A percentile compares a stretch with the other conserved stretches of the same genome.
phyloP scores from a whole-genome alignment of 805 yeast genomes.

The Candida xyloterini region DNA sequence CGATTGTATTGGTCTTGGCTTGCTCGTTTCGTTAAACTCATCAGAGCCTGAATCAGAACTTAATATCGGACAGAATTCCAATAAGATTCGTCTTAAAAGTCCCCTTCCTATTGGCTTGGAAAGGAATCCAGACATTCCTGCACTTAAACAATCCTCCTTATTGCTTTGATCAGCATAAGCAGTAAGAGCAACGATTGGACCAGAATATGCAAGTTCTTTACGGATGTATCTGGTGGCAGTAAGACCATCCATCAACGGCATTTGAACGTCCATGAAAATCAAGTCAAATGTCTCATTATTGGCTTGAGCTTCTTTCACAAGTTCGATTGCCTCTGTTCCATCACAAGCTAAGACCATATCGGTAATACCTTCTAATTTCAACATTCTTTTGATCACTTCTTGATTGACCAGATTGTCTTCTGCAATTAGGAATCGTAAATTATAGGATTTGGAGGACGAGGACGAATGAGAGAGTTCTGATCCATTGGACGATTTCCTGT shows the following conservation, averaged over 20 bases:
- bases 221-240: constrained; percentile 77
- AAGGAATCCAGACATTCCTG: constrained; percentile 92
- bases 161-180: constrained; percentile 95
- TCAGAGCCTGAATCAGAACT: background rate
- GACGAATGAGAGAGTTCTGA: constrained; percentile 13
- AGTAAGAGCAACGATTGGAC: constrained; percentile 90
- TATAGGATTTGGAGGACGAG: background rate
- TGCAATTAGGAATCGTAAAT: constrained; percentile 62
- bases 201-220: constrained; percentile 51
- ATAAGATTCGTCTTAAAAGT: constrained; percentile 56
- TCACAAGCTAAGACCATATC: constrained; percentile 79
- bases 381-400: constrained; percentile 88
- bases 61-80: constrained; percentile 38
- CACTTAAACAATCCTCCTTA: constrained; percentile 75
- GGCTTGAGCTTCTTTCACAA: constrained; percentile 48
- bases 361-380: constrained; percentile 73
- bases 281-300: constrained; percentile 53
- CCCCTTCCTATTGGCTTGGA: constrained; percentile 82
- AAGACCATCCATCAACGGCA: constrained; percentile 92
- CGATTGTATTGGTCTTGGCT: constrained; percentile 7
- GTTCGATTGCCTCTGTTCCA: constrained; percentile 83
- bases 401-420: constrained; percentile 94
- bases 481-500: constrained; percentile 22
- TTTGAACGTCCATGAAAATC: constrained; percentile 95
- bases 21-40: constrained; percentile 1